These are phyloP conservation scores for Nectriaceae sp. DNA, from an alignment of 2,329 filamentous ascomycete species.

Conservation along the genomic window DNA sequence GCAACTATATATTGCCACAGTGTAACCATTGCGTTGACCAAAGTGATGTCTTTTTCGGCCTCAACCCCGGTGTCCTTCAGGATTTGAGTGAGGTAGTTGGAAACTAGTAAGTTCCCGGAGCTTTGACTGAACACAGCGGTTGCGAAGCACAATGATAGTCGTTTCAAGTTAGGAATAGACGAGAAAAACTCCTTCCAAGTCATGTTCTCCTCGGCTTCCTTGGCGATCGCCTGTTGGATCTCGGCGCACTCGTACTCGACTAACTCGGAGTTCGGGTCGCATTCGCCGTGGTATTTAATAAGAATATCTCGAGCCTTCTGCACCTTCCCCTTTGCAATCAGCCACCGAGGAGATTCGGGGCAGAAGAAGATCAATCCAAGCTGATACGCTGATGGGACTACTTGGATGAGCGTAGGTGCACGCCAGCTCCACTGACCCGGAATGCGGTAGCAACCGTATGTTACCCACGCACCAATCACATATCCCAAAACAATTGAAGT, in stretches of 20 bases:
- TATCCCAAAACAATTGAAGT: conserved; percentile 22
- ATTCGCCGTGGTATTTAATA: conserved; percentile 53
- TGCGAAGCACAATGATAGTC: conserved; percentile 41
- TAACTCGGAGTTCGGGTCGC: conserved; percentile 43
- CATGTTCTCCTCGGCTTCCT: conserved; percentile 45
- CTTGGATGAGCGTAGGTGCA: conserved; percentile 52
- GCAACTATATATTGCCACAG: conserved; percentile 46
- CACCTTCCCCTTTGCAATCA: conserved; percentile 51
- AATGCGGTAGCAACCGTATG: conserved; percentile 24
- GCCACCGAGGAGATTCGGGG: conserved; percentile 62
- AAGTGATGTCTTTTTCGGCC: conserved; percentile 39
- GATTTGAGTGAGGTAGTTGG: conserved; percentile 43
- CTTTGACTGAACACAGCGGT: conserved; percentile 44
- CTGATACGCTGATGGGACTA: conserved; percentile 43
- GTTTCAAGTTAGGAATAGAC: conserved; percentile 40
- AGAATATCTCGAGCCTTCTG: conserved; percentile 54
- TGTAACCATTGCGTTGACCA: conserved; percentile 44
- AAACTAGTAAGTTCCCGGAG: conserved; percentile 43
- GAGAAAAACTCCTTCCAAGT: conserved; percentile 45
- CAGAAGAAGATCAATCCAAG: conserved; percentile 50
- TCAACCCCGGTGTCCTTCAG: conserved; percentile 42
- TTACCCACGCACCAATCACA: conserved; percentile 25
- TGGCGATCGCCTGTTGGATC: conserved; percentile 48
- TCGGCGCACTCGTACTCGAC: conserved; percentile 51
- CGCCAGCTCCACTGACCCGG: conserved; percentile 21